phyloP scores from a whole-genome alignment of 2,329 filamentous ascomycete genomes.

The Myriosclerotinia scirpicola region DNA sequence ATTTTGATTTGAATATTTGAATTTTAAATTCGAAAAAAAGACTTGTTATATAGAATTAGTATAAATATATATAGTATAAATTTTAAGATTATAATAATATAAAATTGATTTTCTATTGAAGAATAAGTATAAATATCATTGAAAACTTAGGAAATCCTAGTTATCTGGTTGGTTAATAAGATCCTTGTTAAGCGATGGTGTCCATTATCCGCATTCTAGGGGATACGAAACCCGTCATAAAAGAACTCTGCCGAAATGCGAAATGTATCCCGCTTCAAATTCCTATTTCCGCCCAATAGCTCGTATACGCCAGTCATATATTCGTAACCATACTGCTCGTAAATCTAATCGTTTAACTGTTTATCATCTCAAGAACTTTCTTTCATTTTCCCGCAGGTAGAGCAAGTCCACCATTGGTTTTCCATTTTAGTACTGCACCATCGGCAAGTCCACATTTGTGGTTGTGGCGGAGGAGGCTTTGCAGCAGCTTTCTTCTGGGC shows the following conservation, averaged over 20 bases:
- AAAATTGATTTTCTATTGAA: too few species aligned
- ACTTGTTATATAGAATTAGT: too few species aligned
- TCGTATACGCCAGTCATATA: neutral
- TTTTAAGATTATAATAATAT: too few species aligned
- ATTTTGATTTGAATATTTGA: too few species aligned
- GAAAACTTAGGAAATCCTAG: too few species aligned
- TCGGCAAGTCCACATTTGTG: conserved; percentile 49
- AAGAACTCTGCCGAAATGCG: neutral
- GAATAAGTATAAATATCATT: too few species aligned
- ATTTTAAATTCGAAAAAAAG: too few species aligned
- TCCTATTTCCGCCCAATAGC: neutral
- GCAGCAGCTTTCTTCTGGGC: conserved; percentile 18
- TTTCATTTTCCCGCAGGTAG: conserved; percentile 55
- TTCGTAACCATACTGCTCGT: neutral
- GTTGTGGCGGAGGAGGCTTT: conserved; percentile 26
- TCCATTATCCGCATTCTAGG: too few species aligned
- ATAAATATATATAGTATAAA: too few species aligned
- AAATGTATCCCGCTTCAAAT: neutral
- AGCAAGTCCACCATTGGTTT: conserved; percentile 58
- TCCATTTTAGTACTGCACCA: conserved; percentile 54
- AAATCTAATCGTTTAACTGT: neutral
- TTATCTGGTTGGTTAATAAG: too few species aligned
- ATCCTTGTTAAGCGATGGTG: too few species aligned
- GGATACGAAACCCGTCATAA: neutral
- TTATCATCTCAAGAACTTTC: conserved; percentile 44